phyloP scores from a whole-genome alignment of 2,329 filamentous ascomycete genomes.

The Atkinsonella texensis region DNA sequence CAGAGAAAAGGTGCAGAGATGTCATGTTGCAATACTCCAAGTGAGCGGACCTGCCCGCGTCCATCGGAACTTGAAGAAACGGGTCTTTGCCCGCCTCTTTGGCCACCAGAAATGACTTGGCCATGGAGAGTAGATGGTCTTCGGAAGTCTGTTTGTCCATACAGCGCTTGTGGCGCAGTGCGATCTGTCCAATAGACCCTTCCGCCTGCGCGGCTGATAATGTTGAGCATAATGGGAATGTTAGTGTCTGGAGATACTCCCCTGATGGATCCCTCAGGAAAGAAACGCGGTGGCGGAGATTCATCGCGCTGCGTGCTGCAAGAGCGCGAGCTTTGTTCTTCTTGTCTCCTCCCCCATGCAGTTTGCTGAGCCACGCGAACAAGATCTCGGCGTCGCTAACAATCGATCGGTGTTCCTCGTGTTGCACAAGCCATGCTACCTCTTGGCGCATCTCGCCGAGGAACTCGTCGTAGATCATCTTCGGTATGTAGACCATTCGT shows the following conservation, averaged over 20 bases:
- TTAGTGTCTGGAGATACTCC: constrained; percentile 7
- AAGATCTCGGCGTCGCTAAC: constrained; percentile 6
- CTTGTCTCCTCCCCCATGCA: constrained; percentile 1
- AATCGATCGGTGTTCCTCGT: constrained; percentile 2
- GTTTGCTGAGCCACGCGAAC: constrained; percentile 6
- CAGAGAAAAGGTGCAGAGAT: constrained; percentile 3
- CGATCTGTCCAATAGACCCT: neutral
- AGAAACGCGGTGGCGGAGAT: constrained; percentile 5
- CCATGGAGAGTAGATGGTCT: neutral
- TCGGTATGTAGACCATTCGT: constrained; percentile 7
- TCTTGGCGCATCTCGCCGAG: constrained; percentile 4
- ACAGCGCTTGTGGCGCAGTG: constrained; percentile 5
- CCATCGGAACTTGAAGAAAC: neutral
- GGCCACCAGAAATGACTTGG: neutral
- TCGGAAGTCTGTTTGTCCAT: constrained; percentile 4
- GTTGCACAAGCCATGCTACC: neutral
- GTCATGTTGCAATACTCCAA: constrained; percentile 5
- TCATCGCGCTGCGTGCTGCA: neutral
- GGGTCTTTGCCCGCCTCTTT: neutral
- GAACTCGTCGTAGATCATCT: constrained; percentile 4
- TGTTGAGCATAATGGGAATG: constrained; percentile 1
- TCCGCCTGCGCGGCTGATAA: neutral
- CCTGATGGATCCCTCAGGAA: constrained; percentile 4
- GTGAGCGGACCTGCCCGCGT: neutral
- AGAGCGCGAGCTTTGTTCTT: constrained; percentile 1